A percentile compares a stretch with the other conserved stretches of the same genome.
Conservation (phyloP, 2,329 filamentous ascomycete species). For the Elsinoe arachidis region DNA sequence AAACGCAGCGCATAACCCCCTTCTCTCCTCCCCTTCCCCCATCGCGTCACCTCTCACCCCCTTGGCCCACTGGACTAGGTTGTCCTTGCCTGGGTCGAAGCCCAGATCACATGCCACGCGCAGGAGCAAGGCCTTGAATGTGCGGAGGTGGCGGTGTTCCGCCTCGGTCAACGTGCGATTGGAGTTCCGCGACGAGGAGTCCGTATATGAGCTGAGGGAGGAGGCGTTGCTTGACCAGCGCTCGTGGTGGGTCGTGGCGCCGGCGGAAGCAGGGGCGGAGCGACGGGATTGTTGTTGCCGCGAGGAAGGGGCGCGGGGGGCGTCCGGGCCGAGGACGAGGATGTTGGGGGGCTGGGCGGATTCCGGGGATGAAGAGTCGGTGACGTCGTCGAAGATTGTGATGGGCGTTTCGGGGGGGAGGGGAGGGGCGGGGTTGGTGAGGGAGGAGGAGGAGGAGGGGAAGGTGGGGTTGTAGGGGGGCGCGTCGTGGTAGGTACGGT, state of each 20-base stretch:
- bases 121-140: slow-evolving; percentile 69
- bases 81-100: slow-evolving; percentile 47
- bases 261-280: not conserved
- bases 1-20: slow-evolving; percentile 6
- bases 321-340: slow-evolving; percentile 64
- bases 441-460: not conserved
- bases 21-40: not conserved
- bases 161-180: slow-evolving; percentile 64
- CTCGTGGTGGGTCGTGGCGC: slow-evolving; percentile 41
- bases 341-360: slow-evolving; percentile 72
- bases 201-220: slow-evolving; percentile 70
- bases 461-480: slow-evolving; percentile 22
- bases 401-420: slow-evolving; percentile 78
- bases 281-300: slow-evolving; percentile 25
- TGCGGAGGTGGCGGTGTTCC: slow-evolving; percentile 53
- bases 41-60: not conserved
- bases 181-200: slow-evolving; percentile 57
- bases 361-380: slow-evolving; percentile 60
- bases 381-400: slow-evolving; percentile 88
- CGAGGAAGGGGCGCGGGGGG: not conserved
- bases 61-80: not conserved
- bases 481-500: slow-evolving; percentile 38
- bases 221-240: slow-evolving; percentile 73
- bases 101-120: slow-evolving; percentile 81
- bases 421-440: slow-evolving; percentile 14